Evolutionary conservation across 108 stramenopile genomes (phyloP), one percentile per base, ranked within the genome.

Genomic region (Licmophora abbreviata): DNA sequence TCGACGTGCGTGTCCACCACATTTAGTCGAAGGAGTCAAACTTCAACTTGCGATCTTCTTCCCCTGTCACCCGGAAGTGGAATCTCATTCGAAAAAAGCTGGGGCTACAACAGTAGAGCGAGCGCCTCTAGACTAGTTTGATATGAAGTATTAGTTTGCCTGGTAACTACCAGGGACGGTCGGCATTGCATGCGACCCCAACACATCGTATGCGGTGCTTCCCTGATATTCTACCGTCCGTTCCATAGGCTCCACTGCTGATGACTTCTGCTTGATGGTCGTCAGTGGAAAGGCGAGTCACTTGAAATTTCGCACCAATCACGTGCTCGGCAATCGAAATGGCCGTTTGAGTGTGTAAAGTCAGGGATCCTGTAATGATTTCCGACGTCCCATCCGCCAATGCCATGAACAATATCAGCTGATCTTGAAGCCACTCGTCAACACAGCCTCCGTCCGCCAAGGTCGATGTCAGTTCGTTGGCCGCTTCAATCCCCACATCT

Each of bases 401-500:
- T 15, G 81, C 81, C 81, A 83, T 83, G 58, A 62, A 83, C 8
- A 78, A 25, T 22, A 83, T 75, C 24, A 83, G 54, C 42, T 83
- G 81, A 54, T 83, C 81, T 61, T 83, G 81, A 17, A 78, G 49
- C 68, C 72, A 76, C 28, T 69, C 61, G 52, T 83, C 81, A 29
- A 78, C 74, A 29, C 77, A 78, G 23, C 71, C 77, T 17, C 81
- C 81, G 44, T 51, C 68, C 14, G 51, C 27, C 23, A 75, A 61
- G 15, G 70, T 59, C 7, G 35, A 38, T 42, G 66, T 31, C 1
- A 83, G 43, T 52, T 83, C 74, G 23, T 60, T 21, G 12, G 81
- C 74, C 15, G 81, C 81, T 52, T 57, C 34, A 9, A 17, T 21
- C 10, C 72, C 76, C 15, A 55, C 55, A 28, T 68, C 50, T 11